phyloP scores from a whole-genome alignment of 2,329 filamentous ascomycete genomes.

The Phaeosphaeria sp. region DNA sequence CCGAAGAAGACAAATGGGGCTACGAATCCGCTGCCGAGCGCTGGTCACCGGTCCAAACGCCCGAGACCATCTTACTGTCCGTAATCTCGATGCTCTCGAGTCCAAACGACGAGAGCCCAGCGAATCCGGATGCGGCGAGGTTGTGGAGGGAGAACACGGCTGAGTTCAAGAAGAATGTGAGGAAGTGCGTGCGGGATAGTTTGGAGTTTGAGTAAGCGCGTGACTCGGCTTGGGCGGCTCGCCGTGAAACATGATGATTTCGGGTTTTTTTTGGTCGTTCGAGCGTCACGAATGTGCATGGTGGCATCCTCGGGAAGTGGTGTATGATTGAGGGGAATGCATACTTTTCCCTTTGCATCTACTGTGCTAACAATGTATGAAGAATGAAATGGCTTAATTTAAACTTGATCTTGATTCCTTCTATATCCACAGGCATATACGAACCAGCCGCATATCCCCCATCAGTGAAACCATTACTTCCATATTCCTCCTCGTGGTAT shows the following conservation, averaged over 20 bases:
- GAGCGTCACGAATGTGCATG: background rate
- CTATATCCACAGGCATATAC: background rate
- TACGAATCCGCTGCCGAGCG: slow-evolving; percentile 96
- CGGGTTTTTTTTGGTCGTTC: background rate
- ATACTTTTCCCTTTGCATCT: background rate
- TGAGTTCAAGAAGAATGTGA: slow-evolving; percentile 87
- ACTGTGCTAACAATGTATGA: background rate
- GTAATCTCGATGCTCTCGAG: slow-evolving; percentile 99
- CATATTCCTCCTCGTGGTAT: slow-evolving; percentile 1
- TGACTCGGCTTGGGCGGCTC: too few relatives aligned
- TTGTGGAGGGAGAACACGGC: slow-evolving; percentile 87
- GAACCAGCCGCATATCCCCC: slow-evolving; percentile 4
- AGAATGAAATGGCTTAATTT: background rate
- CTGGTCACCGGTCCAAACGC: slow-evolving; percentile 95
- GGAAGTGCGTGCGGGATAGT: slow-evolving; percentile 73
- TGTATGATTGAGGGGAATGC: background rate
- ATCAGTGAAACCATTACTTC: background rate
- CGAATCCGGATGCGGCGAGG: slow-evolving; percentile 94
- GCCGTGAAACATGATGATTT: background rate
- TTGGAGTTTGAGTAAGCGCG: slow-evolving; percentile 45
- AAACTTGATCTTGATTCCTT: background rate
- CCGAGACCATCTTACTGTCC: slow-evolving; percentile 95
- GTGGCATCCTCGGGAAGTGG: background rate
- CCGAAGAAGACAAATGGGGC: slow-evolving; percentile 96
- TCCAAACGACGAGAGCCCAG: slow-evolving; percentile 95